phyloP scores from a whole-genome alignment of 176 grass and related monocot genomes.

The Avena eriantha region DNA sequence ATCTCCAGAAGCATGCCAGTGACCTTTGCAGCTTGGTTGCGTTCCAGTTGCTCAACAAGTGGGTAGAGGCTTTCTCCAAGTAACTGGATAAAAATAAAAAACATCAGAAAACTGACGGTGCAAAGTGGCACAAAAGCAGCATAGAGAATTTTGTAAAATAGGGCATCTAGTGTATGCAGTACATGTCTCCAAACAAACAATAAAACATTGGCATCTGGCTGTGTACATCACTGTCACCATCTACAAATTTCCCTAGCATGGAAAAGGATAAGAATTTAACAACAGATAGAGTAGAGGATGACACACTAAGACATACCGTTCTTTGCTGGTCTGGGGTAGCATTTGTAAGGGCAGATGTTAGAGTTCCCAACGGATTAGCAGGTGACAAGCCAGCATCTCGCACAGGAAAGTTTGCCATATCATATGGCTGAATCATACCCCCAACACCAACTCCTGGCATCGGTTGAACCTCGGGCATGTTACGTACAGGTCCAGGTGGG shows the following conservation, averaged over 20 bases:
- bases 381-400: constrained; percentile 70
- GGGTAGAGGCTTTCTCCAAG: constrained; percentile 94
- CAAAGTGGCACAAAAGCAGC: background rate
- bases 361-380: constrained; percentile 65
- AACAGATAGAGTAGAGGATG: background rate
- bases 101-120: constrained; percentile 9
- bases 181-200: background rate
- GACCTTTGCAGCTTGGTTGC: constrained; percentile 77
- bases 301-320: constrained; percentile 61
- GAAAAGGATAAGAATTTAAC: constrained; percentile 24
- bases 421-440: constrained; percentile 80
- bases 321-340: constrained; percentile 90
- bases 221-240: background rate
- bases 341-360: constrained; percentile 95
- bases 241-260: background rate
- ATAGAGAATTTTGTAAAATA: background rate
- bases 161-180: background rate
- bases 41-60: constrained; percentile 84
- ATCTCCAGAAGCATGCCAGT: constrained; percentile 96
- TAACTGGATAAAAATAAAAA: constrained; percentile 49
- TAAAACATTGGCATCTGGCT: background rate
- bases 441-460: constrained; percentile 63
- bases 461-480: constrained; percentile 65
- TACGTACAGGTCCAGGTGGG: constrained; percentile 72
- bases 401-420: constrained; percentile 65